Evolutionary conservation across 305 asterid species (phyloP).

Genomic region (Plantago lanceolata): DNA sequence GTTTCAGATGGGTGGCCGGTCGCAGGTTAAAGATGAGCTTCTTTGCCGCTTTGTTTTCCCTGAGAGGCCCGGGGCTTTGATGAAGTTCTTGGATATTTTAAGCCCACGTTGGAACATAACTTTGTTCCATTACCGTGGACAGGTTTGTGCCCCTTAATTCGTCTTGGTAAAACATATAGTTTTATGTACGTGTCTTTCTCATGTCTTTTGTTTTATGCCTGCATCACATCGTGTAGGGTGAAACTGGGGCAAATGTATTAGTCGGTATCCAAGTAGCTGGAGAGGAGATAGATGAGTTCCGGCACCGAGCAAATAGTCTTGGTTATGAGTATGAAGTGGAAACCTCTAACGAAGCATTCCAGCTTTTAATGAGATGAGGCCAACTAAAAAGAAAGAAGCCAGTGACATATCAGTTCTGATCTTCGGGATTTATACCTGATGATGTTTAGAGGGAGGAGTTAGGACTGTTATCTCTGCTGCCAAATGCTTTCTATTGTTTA

Average conservation of each 20-base stretch:
- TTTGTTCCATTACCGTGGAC: conserved; percentile 85
- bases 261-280: conserved; percentile 75
- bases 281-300: conserved; percentile 58
- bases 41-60: conserved; percentile 85
- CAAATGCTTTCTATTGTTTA: too few species aligned
- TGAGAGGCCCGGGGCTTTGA: conserved; percentile 81
- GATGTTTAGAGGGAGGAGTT: too few species aligned
- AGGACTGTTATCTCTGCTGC: too few species aligned
- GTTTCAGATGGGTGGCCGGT: conserved; percentile 89
- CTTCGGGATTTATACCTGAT: too few species aligned
- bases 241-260: conserved; percentile 81
- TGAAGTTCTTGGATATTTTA: conserved; percentile 76
- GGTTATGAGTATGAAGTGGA: conserved; percentile 73
- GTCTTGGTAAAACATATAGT: background rate
- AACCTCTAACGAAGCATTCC: conserved; percentile 60
- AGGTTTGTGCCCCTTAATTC: conserved; percentile 39
- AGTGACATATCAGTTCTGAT: too few species aligned
- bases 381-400: too few species aligned
- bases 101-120: conserved; percentile 96
- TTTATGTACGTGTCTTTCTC: background rate
- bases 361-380: conserved; percentile 63
- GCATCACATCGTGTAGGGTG: conserved; percentile 47
- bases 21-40: conserved; percentile 64
- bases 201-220: conserved; percentile 12
- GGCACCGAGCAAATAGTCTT: conserved; percentile 50